These are phyloP conservation scores for Huiozyma naganishii DNA, from an alignment of 805 yeast species.

Conservation along the genomic window DNA sequence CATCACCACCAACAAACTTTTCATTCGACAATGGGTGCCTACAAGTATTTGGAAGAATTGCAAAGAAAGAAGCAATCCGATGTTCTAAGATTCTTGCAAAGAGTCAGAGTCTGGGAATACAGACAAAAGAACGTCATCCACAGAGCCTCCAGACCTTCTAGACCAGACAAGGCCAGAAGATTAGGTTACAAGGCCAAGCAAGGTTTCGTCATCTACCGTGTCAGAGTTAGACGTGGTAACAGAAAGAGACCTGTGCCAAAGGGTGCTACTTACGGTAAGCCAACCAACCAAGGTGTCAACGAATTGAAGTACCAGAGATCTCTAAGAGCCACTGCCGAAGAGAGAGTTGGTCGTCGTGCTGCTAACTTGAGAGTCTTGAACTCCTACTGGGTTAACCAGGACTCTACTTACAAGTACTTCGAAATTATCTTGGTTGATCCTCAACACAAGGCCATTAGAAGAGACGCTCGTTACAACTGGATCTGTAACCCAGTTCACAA, in stretches of 20 bases:
- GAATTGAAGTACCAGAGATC: constrained; percentile 99
- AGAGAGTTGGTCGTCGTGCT: constrained; percentile 98
- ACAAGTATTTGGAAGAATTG: constrained; percentile 98
- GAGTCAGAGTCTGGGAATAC: constrained; percentile 99
- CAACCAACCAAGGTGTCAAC: constrained; percentile 99
- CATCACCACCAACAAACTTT: constrained; percentile 6
- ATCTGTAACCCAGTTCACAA: constrained; percentile 99
- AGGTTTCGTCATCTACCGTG: constrained; percentile 97
- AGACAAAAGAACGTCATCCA: constrained; percentile 97
- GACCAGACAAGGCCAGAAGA: constrained; percentile 99
- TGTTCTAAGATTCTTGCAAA: constrained; percentile 94
- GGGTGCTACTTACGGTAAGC: constrained; percentile 99
- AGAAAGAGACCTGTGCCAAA: constrained; percentile 99
- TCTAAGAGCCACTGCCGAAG: constrained; percentile 97
- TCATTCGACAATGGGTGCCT: constrained; percentile 81
- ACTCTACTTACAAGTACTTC: constrained; percentile 97
- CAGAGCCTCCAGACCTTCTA: constrained; percentile 97
- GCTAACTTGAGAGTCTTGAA: constrained; percentile 97
- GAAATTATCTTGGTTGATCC: constrained; percentile 98
- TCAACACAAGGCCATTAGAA: constrained; percentile 96
- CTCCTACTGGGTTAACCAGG: constrained; percentile 99
- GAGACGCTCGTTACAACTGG: constrained; percentile 99
- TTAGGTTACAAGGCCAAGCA: constrained; percentile 99
- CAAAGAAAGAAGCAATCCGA: constrained; percentile 99
- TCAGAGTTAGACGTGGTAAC: constrained; percentile 99